phyloP scores from a whole-genome alignment of 2,329 filamentous ascomycete species.

The Phialophora macrospora region DNA sequence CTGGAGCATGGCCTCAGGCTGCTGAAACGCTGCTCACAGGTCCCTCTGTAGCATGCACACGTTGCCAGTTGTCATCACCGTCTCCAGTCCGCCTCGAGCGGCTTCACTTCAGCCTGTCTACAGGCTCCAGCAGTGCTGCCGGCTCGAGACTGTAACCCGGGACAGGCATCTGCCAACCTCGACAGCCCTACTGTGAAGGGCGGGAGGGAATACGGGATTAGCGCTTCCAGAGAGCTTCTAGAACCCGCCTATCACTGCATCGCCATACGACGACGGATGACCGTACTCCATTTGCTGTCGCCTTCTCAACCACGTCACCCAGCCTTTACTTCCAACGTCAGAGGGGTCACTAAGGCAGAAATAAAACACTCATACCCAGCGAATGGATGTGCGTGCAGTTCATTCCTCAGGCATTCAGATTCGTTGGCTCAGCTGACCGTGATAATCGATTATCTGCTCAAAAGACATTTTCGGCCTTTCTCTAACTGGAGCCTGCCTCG shows the following conservation, averaged over 20 bases:
- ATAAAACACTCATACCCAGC: background rate
- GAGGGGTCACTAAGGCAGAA: background rate
- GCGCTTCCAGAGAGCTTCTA: constrained; percentile 29
- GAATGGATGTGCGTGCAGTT: background rate
- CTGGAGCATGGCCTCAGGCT: background rate
- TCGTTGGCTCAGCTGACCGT: constrained; percentile 12
- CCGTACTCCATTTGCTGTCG: background rate
- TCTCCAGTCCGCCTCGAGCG: background rate
- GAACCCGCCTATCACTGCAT: constrained; percentile 24
- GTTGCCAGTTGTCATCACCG: background rate
- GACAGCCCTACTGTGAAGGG: background rate
- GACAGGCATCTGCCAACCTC: background rate
- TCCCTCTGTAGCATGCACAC: background rate
- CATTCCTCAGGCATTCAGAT: constrained; percentile 3
- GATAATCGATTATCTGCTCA: background rate
- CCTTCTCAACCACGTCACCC: background rate
- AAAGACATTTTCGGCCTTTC: background rate
- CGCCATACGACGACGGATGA: background rate
- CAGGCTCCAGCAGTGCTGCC: constrained; percentile 5
- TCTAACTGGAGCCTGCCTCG: constrained; percentile 2
- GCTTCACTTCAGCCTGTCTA: constrained; percentile 1
- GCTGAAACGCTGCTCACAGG: constrained; percentile 7
- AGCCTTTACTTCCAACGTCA: background rate
- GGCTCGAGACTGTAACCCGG: background rate
- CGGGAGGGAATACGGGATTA: constrained; percentile 5